Conservation (phyloP, 2,329 filamentous ascomycete species). For the Botrytis squamosa region DNA sequence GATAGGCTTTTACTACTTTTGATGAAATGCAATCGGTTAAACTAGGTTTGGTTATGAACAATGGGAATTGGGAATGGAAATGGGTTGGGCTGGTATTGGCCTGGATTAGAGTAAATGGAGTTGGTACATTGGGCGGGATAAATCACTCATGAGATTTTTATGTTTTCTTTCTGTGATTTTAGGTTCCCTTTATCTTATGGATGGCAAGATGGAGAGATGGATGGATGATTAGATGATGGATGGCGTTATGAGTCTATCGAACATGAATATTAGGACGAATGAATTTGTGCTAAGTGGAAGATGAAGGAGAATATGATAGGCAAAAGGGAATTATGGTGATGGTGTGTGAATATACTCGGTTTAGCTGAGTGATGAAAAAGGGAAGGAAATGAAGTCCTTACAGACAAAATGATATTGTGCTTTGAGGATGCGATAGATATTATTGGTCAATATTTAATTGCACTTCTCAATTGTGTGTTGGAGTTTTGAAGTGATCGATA, state of each 20-base stretch:
- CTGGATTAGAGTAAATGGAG: slow-evolving; percentile 10
- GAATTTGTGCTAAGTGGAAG: background rate
- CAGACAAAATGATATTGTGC: background rate
- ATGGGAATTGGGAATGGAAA: background rate
- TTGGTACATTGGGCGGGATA: slow-evolving; percentile 6
- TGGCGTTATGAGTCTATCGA: slow-evolving; percentile 14
- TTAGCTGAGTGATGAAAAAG: background rate
- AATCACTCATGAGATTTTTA: slow-evolving; percentile 3
- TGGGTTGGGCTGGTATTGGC: background rate
- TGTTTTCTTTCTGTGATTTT: slow-evolving; percentile 7
- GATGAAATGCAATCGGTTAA: slow-evolving; percentile 9
- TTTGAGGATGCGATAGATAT: background rate
- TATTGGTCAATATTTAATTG: slow-evolving; percentile 1
- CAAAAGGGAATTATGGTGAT: background rate
- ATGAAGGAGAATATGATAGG: background rate
- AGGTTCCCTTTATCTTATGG: slow-evolving; percentile 13
- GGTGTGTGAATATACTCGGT: background rate
- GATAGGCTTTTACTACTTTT: slow-evolving; percentile 7
- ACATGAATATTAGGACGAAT: background rate
- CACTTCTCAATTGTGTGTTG: background rate
- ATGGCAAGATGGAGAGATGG: slow-evolving; percentile 1
- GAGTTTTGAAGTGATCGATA: background rate
- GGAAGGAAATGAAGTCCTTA: background rate
- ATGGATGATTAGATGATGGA: slow-evolving; percentile 19
- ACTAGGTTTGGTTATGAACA: slow-evolving; percentile 18